Base-by-base conservation (phyloP, 495 filamentous ascomycete species). In the Neurospora discreta region DNA sequence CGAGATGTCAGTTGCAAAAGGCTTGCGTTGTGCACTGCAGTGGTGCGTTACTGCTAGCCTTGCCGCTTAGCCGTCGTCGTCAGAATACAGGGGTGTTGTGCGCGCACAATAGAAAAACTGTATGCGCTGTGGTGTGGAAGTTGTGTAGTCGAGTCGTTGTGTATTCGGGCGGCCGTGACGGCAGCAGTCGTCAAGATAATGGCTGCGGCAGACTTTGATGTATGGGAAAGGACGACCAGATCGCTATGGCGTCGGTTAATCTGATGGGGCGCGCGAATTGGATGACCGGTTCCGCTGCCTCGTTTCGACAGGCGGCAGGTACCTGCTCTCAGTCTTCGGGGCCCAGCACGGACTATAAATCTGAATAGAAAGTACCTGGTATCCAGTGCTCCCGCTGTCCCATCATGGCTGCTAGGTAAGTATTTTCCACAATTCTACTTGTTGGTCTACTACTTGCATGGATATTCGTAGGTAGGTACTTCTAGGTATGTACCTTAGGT, bases 171-270 rank as follows among this genome's bases (percentile, higher is more conserved):
- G 52, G 52, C 52, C 52, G 52, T 26, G 26, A 26, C 52, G 52
- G 52, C 52, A 26, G 69, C 52, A 36, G 69, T 71, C 30, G 69
- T 30, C 43, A 23, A 41, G 36, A 30, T 40, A 18, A 70, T 36
- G 69, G 42, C 52, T 58, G 52, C 52, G 42, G 38, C 73, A 75
- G 74, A 75, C 70, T 75, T 72, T 74, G 68, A 46, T 60, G 67
- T 72, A 71, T 73, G 71, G 60, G 65, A 69, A 70, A 72, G 70
- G 75, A 39, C 52, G 39, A 46, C 69, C 67, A 75, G 71, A 60
- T 36, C 67, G 67, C 68, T 74, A 60, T 74, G 76, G 76, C 71
- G 73, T 77, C 75, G 74, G 75, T 75, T 75, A 77, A 77, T 75
- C 74, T 73, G 68, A 71, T 41, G 74, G 68, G 40, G 43, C 71